Evolutionary conservation across 2,329 filamentous ascomycete species (phyloP).

Genomic region (Neocatenulostroma microsporum): DNA sequence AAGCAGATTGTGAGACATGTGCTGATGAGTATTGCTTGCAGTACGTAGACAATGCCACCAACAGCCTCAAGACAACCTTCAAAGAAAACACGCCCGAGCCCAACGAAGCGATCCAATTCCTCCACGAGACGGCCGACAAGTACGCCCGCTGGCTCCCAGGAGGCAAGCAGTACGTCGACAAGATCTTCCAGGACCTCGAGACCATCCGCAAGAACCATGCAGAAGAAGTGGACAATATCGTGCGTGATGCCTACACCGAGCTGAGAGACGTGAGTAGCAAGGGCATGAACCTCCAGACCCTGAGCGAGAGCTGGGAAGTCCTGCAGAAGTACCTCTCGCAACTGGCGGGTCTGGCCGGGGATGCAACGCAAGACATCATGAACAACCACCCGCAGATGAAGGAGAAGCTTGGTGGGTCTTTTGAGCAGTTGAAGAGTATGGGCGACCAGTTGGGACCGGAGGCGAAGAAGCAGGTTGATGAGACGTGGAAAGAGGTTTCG

Average conservation of each 20-base stretch:
- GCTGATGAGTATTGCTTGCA: too few relatives aligned
- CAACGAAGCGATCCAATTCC: constrained; percentile 58
- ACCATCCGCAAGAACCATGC: constrained; percentile 59
- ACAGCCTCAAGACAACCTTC: constrained; percentile 44
- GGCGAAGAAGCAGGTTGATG: constrained; percentile 66
- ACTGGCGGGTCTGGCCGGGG: constrained; percentile 54
- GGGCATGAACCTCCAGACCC: constrained; percentile 57
- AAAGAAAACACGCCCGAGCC: constrained; percentile 54
- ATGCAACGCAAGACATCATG: constrained; percentile 57
- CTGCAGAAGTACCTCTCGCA: constrained; percentile 55
- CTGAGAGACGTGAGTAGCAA: constrained; percentile 51
- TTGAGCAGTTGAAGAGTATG: constrained; percentile 62
- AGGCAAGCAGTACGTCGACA: constrained; percentile 59
- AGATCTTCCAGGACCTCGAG: constrained; percentile 63
- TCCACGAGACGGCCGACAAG: constrained; percentile 58
- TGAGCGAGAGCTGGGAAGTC: constrained; percentile 53
- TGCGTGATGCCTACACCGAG: constrained; percentile 59
- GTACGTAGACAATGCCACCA: constrained; percentile 49
- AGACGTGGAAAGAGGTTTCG: constrained; percentile 60
- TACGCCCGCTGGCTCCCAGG: constrained; percentile 68
- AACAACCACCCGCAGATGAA: constrained; percentile 67
- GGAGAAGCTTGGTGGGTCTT: constrained; percentile 60
- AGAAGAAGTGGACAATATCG: constrained; percentile 61
- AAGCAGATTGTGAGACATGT: too few relatives aligned
- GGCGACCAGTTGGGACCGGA: constrained; percentile 65